Evolutionary conservation across 1,284 basidiomycete species (phyloP), one percentile per base, ranked within the genome.

Genomic region (Pseudozyma pruni): DNA sequence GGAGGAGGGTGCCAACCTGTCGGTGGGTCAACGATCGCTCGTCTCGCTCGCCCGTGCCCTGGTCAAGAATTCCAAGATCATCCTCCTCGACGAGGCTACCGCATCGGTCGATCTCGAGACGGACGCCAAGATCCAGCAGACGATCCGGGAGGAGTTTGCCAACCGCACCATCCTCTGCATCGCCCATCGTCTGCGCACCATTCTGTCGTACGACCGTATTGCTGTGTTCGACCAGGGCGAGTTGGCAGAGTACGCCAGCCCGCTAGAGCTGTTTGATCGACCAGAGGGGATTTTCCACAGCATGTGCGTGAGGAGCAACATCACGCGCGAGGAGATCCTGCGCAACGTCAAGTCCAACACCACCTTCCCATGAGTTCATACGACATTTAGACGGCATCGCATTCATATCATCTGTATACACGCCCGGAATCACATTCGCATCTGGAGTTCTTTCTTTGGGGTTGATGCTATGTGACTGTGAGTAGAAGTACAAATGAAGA

Each of bases 71-170:
- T 68, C 63, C 31, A 70, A 73, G 59, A 74, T 76, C 52, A 66
- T 76, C 37, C 29, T 71, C 33, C 52, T 74, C 31, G 89, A 89
- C 71, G 90, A 92, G 81, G 90, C 91, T 0, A 92, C 91, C 1
- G 90, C 90, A n/a, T 90, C 86, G 44, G 81, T 91, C 17, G 90
- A 91, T 81, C 80, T 89, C 7, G 88, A 90, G 82, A 93, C 91
- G 0, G 92, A 94, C 83, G 85, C 87, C 61, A 90, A 90, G 67
- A 92, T 94, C 61, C 91, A 94, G 81, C 86, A 89, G 63, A 93
- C 92, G n/a, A 93, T 94, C 67, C 86, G 90, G 3, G 86, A 86
- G 42, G 91, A 93, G 84, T 94, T 94, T 84, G 84, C 85, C 41
- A 88, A 90, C 78, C 87, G 90, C 49, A 94, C 92, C 0, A 88